These are phyloP conservation scores for Eucalyptus cloeziana DNA, from an alignment of 345 rosid genomes.

Conservation along the genomic window DNA sequence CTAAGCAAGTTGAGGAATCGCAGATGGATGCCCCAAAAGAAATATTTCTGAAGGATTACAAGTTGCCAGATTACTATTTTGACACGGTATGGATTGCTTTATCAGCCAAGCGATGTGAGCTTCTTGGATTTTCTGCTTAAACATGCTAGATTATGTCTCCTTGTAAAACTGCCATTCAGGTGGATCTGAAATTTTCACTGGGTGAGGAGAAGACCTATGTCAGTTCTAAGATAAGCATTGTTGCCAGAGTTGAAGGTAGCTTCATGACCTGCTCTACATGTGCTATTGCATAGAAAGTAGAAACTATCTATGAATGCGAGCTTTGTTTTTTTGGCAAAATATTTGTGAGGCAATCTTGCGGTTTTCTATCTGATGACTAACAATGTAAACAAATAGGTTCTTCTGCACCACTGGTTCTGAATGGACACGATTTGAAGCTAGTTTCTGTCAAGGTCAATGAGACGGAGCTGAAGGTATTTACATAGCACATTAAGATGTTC, in stretches of 20 bases:
- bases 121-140: neutral
- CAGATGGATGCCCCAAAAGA: slow-evolving; percentile 83
- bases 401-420: slow-evolving; percentile 63
- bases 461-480: slow-evolving; percentile 56
- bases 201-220: slow-evolving; percentile 96
- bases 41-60: slow-evolving; percentile 89
- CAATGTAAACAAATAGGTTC: slow-evolving; percentile 36
- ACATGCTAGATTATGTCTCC: neutral
- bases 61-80: slow-evolving; percentile 85
- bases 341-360: neutral
- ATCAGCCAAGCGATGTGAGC: neutral
- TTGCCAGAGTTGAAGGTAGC: slow-evolving; percentile 78
- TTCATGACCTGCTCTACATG: neutral
- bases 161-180: slow-evolving; percentile 27
- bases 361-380: neutral
- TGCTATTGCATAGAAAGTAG: neutral
- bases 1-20: slow-evolving; percentile 50
- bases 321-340: neutral
- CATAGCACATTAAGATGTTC: neutral
- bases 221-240: slow-evolving; percentile 62
- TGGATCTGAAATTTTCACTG: slow-evolving; percentile 67
- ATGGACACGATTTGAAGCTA: slow-evolving; percentile 74
- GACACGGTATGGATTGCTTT: slow-evolving; percentile 44
- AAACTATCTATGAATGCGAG: neutral
- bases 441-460: slow-evolving; percentile 61